phyloP scores from a whole-genome alignment of 805 yeast species.

The Zygotorulaspora danielsina region DNA sequence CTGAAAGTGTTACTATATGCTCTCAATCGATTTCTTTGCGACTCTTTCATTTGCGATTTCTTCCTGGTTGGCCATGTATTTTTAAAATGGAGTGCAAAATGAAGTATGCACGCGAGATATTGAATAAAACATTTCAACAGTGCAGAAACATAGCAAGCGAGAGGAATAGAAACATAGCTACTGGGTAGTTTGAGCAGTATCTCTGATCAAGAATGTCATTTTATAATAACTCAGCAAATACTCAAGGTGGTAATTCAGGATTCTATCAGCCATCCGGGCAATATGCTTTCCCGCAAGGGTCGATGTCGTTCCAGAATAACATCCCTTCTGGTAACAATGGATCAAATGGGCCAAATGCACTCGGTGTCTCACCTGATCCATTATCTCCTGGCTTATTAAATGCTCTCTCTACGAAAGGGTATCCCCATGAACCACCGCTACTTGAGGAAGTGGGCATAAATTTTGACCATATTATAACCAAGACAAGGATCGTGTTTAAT shows the following conservation, averaged over 20 bases:
- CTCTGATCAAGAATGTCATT: conserved; percentile 15
- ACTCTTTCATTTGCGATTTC: too few relatives aligned
- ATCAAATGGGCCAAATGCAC: conserved; percentile 13
- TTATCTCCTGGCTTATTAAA: conserved; percentile 77
- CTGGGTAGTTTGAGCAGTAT: not conserved
- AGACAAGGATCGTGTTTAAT: conserved; percentile 81
- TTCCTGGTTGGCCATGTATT: too few relatives aligned
- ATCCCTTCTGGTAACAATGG: conserved; percentile 13
- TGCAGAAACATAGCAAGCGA: not conserved
- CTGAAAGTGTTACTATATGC: too few relatives aligned
- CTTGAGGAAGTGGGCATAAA: conserved; percentile 92
- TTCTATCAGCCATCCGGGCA: conserved; percentile 30
- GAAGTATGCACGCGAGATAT: too few relatives aligned
- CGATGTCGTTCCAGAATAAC: conserved; percentile 34
- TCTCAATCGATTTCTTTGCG: too few relatives aligned
- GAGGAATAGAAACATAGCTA: not conserved
- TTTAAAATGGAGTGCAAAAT: too few relatives aligned
- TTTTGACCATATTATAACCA: conserved; percentile 77
- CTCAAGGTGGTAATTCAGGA: conserved; percentile 11
- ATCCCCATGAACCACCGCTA: conserved; percentile 91
- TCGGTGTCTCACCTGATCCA: conserved; percentile 32
- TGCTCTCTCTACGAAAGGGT: conserved; percentile 90
- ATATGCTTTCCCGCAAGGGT: conserved; percentile 35
- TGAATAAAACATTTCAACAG: not conserved
- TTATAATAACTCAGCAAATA: conserved; percentile 9